A percentile compares a stretch with the other conserved stretches of the same genome.
phyloP scores from a whole-genome alignment of 495 filamentous ascomycete genomes.

The Immersiella caudata region DNA sequence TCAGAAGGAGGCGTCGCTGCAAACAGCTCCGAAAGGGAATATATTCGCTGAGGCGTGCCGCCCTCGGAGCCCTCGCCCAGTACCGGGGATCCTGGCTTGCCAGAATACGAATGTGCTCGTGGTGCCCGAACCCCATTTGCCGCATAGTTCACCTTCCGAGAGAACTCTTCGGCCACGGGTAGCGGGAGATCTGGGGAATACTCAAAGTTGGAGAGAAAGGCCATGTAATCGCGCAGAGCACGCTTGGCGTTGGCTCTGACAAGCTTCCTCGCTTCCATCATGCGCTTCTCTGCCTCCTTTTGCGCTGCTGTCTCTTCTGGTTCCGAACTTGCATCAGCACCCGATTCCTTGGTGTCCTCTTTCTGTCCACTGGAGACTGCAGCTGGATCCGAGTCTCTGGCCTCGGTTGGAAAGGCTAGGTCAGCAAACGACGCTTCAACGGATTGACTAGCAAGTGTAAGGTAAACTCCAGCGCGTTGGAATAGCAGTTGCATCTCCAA shows the following conservation, averaged over 20 bases:
- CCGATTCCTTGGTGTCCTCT: constrained; percentile 14
- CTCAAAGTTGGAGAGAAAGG: constrained; percentile 70
- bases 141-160: constrained; percentile 62
- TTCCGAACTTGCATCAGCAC: constrained; percentile 28
- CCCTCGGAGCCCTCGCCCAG: constrained; percentile 5
- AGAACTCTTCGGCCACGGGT: constrained; percentile 67
- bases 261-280: constrained; percentile 62
- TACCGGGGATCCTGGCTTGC: constrained; percentile 16
- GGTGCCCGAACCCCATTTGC: constrained; percentile 42
- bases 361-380: background rate
- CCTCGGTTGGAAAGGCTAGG: background rate
- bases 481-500: constrained; percentile 74
- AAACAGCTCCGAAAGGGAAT: constrained; percentile 60
- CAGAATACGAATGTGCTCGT: constrained; percentile 22
- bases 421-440: constrained; percentile 39
- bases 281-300: constrained; percentile 47
- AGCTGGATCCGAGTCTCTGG: background rate
- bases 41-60: constrained; percentile 33
- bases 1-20: constrained; percentile 55
- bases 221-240: constrained; percentile 69
- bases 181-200: constrained; percentile 71
- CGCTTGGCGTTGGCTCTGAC: constrained; percentile 73
- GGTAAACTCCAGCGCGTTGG: constrained; percentile 73
- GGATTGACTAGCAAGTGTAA: constrained; percentile 68
- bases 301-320: constrained; percentile 31